Evolutionary conservation across 129 eudicot species (phyloP), one percentile per base, ranked within the genome.

Genomic region (Glebionis coronaria): DNA sequence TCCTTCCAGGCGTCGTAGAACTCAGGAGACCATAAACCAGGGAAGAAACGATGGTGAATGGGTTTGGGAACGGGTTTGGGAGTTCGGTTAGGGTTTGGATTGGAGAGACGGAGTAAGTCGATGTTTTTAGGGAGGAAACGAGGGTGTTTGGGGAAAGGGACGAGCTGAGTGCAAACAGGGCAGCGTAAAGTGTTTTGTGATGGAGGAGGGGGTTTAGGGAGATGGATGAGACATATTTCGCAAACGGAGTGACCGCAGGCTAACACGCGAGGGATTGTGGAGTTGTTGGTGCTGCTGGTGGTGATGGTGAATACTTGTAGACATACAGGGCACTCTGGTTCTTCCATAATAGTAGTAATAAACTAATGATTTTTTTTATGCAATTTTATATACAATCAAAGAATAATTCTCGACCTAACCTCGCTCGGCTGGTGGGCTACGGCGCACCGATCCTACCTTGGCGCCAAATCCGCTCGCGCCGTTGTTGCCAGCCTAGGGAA

Each of bases 231-330:
- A 82, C 97, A 91, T 16, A 61, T 28, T 29, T 91, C 81, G 70
- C 97, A 91, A 3, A 72, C 62, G 16, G 94, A 83, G 87, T 91
- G 97, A 72, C 97, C 97, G 50, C 97, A 91, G 42, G 82, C 66
- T 42, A 91, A 90, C 25, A 91, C 97, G 40, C 97, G 96, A 11
- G 97, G 97, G 55, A 80, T 74, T 6, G 76, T 75, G 23, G 76
- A 45, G 44, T 49, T 75, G n/a, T n/a, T n/a, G n/a, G n/a, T n/a
- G 25, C 25, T 23, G 75, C 66, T 56, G 76, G 73, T n/a, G 25
- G 1, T 23, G 75, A 63, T 56, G 76, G 73, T 85, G 91, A 83
- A 91, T 9, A 74, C 61, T 62, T 79, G 81, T 16, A 91, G 93
- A 49, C 97, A 91, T 11, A 91, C 94, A 10, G 96, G 96, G 65